phyloP scores from a whole-genome alignment of 2,329 filamentous ascomycete genomes.

The Hypoxylon rubiginosum region DNA sequence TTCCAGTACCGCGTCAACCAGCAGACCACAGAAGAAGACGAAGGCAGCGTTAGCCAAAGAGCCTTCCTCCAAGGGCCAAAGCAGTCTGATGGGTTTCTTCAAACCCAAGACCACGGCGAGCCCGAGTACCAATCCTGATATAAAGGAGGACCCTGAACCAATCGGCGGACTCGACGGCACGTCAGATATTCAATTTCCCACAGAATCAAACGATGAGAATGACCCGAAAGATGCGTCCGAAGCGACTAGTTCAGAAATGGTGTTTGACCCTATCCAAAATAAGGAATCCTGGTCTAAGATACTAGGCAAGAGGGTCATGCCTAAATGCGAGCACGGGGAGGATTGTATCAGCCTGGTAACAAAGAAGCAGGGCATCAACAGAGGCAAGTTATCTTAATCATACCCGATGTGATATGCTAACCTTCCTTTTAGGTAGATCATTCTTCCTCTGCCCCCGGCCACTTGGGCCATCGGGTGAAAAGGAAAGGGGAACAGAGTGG shows the following conservation, averaged over 20 bases:
- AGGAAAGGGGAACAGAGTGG: conserved; percentile 88
- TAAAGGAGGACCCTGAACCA: conserved; percentile 21
- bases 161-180: conserved; percentile 26
- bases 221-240: conserved; percentile 14
- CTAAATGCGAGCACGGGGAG: conserved; percentile 89
- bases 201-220: conserved; percentile 18
- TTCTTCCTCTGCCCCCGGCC: conserved; percentile 78
- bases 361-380: conserved; percentile 91
- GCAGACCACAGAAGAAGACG: conserved; percentile 56
- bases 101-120: conserved; percentile 65
- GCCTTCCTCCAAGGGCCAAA: conserved; percentile 58
- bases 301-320: conserved; percentile 79
- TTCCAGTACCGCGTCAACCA: conserved; percentile 40
- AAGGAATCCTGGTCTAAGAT: conserved; percentile 91
- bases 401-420: conserved; percentile 14
- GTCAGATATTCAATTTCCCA: conserved; percentile 24
- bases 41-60: conserved; percentile 53
- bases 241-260: conserved; percentile 52
- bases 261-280: conserved; percentile 76
- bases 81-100: conserved; percentile 84
- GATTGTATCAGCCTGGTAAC: conserved; percentile 86
- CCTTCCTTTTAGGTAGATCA: conserved; percentile 62
- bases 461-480: conserved; percentile 85
- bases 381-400: conserved; percentile 61
- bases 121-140: conserved; percentile 23